These are phyloP conservation scores for Salix caprea DNA, from an alignment of 345 rosid genomes.

Conservation along the genomic window DNA sequence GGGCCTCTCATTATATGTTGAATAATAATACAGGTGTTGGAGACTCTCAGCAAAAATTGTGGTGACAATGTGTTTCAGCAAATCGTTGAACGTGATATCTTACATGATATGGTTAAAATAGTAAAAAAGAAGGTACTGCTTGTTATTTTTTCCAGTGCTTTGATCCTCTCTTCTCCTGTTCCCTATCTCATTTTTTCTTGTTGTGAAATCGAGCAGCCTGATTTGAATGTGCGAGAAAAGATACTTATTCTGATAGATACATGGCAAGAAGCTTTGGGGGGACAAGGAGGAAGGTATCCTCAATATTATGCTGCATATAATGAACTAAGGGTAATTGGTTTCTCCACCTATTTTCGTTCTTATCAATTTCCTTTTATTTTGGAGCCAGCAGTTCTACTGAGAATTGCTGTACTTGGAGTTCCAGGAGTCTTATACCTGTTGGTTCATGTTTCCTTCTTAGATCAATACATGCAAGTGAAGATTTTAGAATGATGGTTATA, in stretches of 20 bases:
- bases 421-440: not conserved
- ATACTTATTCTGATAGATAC: conserved; percentile 63
- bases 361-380: not conserved
- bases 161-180: conserved; percentile 9
- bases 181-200: not conserved
- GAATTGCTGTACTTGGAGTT: not conserved
- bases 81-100: conserved; percentile 84
- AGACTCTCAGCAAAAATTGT: conserved; percentile 92
- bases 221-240: conserved; percentile 85
- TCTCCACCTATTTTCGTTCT: not conserved
- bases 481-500: not conserved
- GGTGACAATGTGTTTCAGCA: conserved; percentile 80
- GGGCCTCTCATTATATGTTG: not conserved
- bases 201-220: conserved; percentile 59
- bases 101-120: conserved; percentile 93
- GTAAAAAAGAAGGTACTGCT: conserved; percentile 86
- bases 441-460: not conserved
- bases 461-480: not conserved
- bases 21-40: conserved; percentile 60
- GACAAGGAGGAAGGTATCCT: conserved; percentile 74
- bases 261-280: conserved; percentile 88
- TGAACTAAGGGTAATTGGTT: conserved; percentile 66
- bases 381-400: too few species aligned
- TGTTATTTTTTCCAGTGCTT: conserved; percentile 9
- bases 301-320: conserved; percentile 81